phyloP scores from a whole-genome alignment of 352 stramenopile genomes.

The Phytopythium boreale region DNA sequence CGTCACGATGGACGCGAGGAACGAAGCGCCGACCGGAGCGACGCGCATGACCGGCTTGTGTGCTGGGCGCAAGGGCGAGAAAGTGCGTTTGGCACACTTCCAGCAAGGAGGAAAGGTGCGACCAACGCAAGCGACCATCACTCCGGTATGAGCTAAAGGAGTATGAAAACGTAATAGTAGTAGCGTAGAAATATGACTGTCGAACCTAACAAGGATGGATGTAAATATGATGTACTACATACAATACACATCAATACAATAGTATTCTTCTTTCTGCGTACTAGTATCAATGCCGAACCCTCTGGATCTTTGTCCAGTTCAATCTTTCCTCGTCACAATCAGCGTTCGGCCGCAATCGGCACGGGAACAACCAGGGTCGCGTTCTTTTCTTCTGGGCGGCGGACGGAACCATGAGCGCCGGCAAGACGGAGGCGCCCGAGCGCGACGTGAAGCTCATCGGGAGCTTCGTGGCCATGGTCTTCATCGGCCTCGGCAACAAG shows the following conservation, averaged over 20 bases:
- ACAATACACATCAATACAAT: too few relatives aligned
- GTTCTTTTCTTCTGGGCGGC: not conserved
- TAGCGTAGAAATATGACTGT: too few relatives aligned
- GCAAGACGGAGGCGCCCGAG: constrained; percentile 15
- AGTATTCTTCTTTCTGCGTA: not conserved
- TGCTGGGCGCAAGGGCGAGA: not conserved
- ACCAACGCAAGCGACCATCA: constrained; percentile 1
- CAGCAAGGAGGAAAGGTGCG: not conserved
- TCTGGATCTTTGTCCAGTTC: too few relatives aligned
- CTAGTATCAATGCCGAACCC: too few relatives aligned
- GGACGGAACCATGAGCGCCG: not conserved
- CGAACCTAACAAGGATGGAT: too few relatives aligned
- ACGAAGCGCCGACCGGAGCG: constrained; percentile 37
- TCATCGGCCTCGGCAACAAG: constrained; percentile 84
- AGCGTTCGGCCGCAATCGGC: too few relatives aligned
- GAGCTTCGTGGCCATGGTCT: constrained; percentile 80
- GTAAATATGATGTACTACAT: too few relatives aligned
- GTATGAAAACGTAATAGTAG: too few relatives aligned
- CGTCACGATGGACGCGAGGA: constrained; percentile 45
- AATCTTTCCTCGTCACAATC: not conserved
- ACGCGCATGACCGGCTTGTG: constrained; percentile 25
- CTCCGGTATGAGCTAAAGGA: too few relatives aligned
- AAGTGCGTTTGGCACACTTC: not conserved
- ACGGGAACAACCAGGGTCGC: too few relatives aligned
- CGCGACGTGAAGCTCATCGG: constrained; percentile 69